Percentiles rank a stretch among this genome's conserved stretches.
Evolutionary conservation across 1,284 basidiomycete genomes (phyloP).

Genomic region (Ceratobasidium sp.): DNA sequence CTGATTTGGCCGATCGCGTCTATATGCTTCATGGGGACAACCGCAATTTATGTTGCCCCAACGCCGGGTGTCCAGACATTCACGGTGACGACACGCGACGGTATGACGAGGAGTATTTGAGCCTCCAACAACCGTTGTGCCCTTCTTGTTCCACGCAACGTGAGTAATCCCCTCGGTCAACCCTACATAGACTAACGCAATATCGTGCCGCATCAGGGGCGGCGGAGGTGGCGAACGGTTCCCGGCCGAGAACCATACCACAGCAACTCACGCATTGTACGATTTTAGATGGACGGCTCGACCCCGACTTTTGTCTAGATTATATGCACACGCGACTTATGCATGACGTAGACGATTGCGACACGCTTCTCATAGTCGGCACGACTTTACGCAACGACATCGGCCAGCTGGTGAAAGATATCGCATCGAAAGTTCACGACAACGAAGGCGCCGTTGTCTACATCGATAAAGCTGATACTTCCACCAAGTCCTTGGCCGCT

Average conservation of each 20-base stretch:
- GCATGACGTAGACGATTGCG: not conserved
- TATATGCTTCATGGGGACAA: slow-evolving; percentile 12
- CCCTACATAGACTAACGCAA: not conserved
- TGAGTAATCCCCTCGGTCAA: not conserved
- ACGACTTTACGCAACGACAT: not conserved
- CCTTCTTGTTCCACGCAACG: not conserved
- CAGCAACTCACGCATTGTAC: not conserved
- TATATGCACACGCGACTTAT: not conserved
- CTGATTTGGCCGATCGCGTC: not conserved
- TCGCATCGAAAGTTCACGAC: not conserved
- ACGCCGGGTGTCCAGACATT: not conserved
- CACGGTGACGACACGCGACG: not conserved
- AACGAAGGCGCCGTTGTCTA: not conserved
- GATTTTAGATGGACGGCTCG: not conserved
- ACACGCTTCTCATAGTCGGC: not conserved
- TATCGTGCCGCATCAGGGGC: not conserved
- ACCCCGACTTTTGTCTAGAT: not conserved
- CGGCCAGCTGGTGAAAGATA: not conserved
- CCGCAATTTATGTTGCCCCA: not conserved
- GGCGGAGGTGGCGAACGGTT: not conserved
- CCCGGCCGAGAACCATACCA: not conserved
- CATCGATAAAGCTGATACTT: not conserved
- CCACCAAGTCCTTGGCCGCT: not conserved
- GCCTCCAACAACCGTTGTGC: not conserved
- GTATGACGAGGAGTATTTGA: not conserved